Percentiles rank a stretch among this genome's conserved stretches.
Conservation (phyloP, 805 yeast species). For the Saturnispora halmiae region DNA sequence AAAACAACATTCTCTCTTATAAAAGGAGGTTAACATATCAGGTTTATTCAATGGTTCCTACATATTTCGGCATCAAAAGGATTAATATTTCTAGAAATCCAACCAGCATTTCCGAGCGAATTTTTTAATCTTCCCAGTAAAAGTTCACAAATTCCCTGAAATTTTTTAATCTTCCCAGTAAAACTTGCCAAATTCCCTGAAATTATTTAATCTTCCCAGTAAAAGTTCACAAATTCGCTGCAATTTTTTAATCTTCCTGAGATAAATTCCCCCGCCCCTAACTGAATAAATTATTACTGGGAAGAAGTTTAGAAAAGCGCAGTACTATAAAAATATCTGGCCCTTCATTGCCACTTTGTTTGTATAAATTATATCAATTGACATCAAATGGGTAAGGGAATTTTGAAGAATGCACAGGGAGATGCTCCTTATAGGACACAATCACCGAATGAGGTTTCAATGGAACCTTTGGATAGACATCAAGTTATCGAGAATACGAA, state of each 20-base stretch:
- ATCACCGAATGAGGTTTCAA: conserved; percentile 13
- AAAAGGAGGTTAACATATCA: too few relatives aligned
- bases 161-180: neutral
- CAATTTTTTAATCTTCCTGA: neutral
- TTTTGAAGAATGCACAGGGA: conserved; percentile 26
- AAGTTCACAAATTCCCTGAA: neutral
- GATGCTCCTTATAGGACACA: conserved; percentile 20
- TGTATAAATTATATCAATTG: too few relatives aligned
- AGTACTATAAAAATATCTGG: too few relatives aligned
- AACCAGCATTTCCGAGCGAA: too few relatives aligned
- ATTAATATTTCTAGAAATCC: too few relatives aligned
- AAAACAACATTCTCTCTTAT: too few relatives aligned
- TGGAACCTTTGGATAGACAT: conserved; percentile 36
- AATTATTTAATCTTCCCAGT: neutral
- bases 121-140: too few relatives aligned
- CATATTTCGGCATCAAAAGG: too few relatives aligned
- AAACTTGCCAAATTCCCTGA: neutral
- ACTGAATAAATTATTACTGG: too few relatives aligned
- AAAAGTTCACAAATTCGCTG: neutral
- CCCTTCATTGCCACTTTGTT: too few relatives aligned
- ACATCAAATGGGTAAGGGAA: conserved; percentile 26
- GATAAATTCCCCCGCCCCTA: too few relatives aligned
- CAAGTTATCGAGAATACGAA: conserved; percentile 74
- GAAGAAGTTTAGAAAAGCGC: neutral
- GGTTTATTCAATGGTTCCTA: too few relatives aligned